A percentile compares a stretch with the other conserved stretches of the same genome.
Evolutionary conservation across 176 grass and related monocot genomes (phyloP).

Genomic region (Tillandsia leiboldiana): DNA sequence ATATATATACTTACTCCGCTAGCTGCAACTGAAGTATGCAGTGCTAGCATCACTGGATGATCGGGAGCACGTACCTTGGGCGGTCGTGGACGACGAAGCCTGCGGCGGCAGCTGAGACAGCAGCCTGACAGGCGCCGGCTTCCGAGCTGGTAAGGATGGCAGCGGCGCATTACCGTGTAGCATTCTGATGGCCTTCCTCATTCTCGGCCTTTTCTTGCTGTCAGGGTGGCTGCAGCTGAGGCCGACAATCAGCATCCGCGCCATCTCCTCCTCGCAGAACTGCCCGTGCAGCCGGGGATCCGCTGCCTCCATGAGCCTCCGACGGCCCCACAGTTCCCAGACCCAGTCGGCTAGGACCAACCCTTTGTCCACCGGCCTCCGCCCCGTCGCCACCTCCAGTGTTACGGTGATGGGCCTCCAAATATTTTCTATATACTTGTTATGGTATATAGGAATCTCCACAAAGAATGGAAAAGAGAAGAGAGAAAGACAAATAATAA

Average conservation of each 20-base stretch:
- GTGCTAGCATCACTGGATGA: no score
- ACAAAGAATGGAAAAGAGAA: no score
- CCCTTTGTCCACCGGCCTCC: slow-evolving; percentile 36
- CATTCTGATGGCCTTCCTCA: slow-evolving; percentile 31
- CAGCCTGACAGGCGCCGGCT: slow-evolving; percentile 12
- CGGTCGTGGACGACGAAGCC: no score
- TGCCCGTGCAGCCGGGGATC: slow-evolving; percentile 10
- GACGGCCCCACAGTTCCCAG: slow-evolving; percentile 25
- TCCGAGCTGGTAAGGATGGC: slow-evolving; percentile 14
- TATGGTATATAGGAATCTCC: no score
- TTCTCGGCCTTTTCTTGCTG: slow-evolving; percentile 14
- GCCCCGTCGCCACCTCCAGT: no score
- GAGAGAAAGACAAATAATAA: no score
- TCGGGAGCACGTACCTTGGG: no score
- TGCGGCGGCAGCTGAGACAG: background rate
- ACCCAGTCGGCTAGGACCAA: slow-evolving; percentile 44
- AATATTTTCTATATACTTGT: no score
- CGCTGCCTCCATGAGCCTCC: slow-evolving; percentile 10
- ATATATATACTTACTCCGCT: no score
- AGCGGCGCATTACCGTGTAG: slow-evolving; percentile 7
- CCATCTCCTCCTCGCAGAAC: slow-evolving; percentile 1
- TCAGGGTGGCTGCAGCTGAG: slow-evolving; percentile 38
- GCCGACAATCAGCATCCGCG: slow-evolving; percentile 29
- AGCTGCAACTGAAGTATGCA: no score
- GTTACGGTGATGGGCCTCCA: no score